phyloP scores from a whole-genome alignment of 2,329 filamentous ascomycete genomes.

The Chrysoporthe austroafricana region DNA sequence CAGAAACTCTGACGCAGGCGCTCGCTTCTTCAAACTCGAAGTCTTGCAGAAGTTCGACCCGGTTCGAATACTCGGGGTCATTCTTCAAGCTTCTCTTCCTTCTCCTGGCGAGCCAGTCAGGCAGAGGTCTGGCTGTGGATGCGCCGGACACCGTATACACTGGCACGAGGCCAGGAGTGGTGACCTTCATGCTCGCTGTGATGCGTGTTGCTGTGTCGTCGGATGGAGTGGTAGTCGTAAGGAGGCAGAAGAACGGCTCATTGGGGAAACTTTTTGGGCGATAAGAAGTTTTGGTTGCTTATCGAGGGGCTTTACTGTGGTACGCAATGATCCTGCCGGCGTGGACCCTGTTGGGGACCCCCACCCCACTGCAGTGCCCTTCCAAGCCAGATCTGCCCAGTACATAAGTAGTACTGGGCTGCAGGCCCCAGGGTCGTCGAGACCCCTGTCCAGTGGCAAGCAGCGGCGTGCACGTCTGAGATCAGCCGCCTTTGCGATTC shows the following conservation, averaged over 20 bases:
- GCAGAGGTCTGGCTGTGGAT: slow-evolving; percentile 82
- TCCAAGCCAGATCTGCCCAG: background rate
- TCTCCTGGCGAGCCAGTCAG: slow-evolving; percentile 91
- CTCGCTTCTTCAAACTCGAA: slow-evolving; percentile 98
- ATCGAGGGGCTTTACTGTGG: slow-evolving; percentile 1
- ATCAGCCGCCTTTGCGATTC: slow-evolving; percentile 17
- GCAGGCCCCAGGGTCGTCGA: background rate
- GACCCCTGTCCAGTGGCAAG: background rate
- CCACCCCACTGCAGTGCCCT: background rate
- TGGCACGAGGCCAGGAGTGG: slow-evolving; percentile 77
- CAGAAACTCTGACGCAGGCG: slow-evolving; percentile 84
- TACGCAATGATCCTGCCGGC: background rate
- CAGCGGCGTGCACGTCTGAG: slow-evolving; percentile 8
- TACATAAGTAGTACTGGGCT: background rate
- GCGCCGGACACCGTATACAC: slow-evolving; percentile 96
- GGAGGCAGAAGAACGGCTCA: background rate
- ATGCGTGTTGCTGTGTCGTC: background rate
- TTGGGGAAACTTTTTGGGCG: slow-evolving; percentile 21
- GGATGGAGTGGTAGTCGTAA: background rate
- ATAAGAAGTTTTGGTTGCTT: slow-evolving; percentile 11
- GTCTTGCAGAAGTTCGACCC: slow-evolving; percentile 93
- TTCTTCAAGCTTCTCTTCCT: slow-evolving; percentile 91
- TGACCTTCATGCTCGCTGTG: slow-evolving; percentile 69
- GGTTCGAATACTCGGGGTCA: slow-evolving; percentile 89
- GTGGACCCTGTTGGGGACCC: background rate